These are phyloP conservation scores for Skeletonema tropicum DNA, from an alignment of 108 stramenopile species.

Conservation along the genomic window DNA sequence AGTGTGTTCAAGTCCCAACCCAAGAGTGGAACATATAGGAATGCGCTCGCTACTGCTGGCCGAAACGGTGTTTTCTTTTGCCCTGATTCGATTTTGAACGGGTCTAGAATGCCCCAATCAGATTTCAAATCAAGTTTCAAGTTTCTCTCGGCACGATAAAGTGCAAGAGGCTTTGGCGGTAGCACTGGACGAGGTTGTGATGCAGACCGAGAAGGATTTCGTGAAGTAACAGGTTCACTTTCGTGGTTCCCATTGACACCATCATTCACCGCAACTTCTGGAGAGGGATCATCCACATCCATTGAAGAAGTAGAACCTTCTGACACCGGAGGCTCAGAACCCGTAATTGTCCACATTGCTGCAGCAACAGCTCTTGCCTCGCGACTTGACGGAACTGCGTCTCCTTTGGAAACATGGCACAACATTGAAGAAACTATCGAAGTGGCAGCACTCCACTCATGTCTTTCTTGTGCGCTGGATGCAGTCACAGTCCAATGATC, in stretches of 20 bases:
- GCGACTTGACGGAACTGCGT: slow-evolving; percentile 67
- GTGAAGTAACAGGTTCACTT: slow-evolving; percentile 27
- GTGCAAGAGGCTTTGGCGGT: slow-evolving; percentile 44
- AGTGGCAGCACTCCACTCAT: slow-evolving; percentile 78
- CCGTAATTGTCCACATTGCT: slow-evolving; percentile 82
- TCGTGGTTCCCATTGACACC: slow-evolving; percentile 14
- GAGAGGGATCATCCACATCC: slow-evolving; percentile 52
- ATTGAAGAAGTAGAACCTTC: slow-evolving; percentile 12
- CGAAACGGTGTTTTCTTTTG: slow-evolving; percentile 60
- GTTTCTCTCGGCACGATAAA: slow-evolving; percentile 39
- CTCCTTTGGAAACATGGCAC: slow-evolving; percentile 85
- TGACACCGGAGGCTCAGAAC: slow-evolving; percentile 39
- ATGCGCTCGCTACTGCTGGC: slow-evolving; percentile 79
- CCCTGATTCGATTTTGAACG: slow-evolving; percentile 38
- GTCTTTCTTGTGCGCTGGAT: slow-evolving; percentile 21
- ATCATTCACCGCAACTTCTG: slow-evolving; percentile 57
- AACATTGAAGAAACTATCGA: slow-evolving; percentile 71
- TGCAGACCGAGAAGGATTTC: neutral
- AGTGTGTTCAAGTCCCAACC: slow-evolving; percentile 89
- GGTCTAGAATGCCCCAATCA: slow-evolving; percentile 78
- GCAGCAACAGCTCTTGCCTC: slow-evolving; percentile 86
- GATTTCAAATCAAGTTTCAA: slow-evolving; percentile 25
- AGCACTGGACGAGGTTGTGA: slow-evolving; percentile 19
- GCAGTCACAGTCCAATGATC: slow-evolving; percentile 55
- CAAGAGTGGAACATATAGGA: slow-evolving; percentile 80